Conservation (phyloP, 768 basidiomycete species). For the Pulveroboletus sp. region DNA sequence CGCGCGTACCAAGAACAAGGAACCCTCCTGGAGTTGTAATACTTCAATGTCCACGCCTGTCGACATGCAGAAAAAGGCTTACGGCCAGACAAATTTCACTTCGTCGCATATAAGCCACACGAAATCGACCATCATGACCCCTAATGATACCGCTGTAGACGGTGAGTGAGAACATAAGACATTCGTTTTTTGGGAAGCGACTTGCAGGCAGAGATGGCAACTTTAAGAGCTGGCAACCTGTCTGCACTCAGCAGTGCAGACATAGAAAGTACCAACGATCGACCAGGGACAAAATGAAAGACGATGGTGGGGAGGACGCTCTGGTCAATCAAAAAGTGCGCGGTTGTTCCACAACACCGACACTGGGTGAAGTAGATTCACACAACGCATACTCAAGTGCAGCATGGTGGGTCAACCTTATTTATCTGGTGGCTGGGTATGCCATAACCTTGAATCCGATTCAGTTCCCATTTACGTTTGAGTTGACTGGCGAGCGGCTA, state of each 20-base stretch:
- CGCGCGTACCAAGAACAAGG: slow-evolving; percentile 6
- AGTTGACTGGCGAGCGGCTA: not conserved
- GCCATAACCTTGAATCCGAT: no score
- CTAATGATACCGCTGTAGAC: slow-evolving; percentile 4
- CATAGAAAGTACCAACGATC: not conserved
- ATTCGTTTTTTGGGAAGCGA: not conserved
- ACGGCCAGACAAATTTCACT: slow-evolving; percentile 20
- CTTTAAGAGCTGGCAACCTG: not conserved
- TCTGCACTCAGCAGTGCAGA: not conserved
- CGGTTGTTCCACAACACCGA: not conserved
- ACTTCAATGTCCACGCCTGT: not conserved
- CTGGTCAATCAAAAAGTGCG: not conserved
- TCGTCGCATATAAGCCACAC: slow-evolving; percentile 13
- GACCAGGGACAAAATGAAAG: slow-evolving; percentile 1
- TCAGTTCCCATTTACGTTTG: not conserved
- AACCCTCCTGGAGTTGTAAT: slow-evolving; percentile 3
- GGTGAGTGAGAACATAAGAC: not conserved
- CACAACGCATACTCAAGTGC: no score
- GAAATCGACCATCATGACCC: slow-evolving; percentile 18
- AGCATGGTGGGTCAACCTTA: no score
- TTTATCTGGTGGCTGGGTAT: no score
- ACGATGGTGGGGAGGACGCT: not conserved
- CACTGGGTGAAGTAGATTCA: no score
- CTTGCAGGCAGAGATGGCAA: slow-evolving; percentile 14
- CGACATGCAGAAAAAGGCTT: not conserved